Percentiles rank a stretch among this genome's conserved stretches.
phyloP scores from a whole-genome alignment of 2,329 filamentous ascomycete species.

The Fusarium luffae region DNA sequence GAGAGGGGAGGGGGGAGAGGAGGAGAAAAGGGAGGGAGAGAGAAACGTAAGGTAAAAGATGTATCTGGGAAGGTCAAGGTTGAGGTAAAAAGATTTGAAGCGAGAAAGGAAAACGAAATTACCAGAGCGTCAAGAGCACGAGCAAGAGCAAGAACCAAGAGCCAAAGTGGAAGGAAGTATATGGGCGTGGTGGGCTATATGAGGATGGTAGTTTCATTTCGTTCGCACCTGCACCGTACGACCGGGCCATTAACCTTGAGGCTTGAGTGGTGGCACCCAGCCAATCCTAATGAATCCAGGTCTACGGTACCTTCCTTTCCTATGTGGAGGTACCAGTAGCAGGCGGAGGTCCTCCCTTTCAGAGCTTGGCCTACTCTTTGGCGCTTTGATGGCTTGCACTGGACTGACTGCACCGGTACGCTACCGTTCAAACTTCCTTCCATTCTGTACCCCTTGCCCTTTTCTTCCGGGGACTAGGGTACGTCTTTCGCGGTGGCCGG shows the following conservation, averaged over 20 bases:
- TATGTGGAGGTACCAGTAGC: conserved; percentile 23
- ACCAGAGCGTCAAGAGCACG: conserved; percentile 36
- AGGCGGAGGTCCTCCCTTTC: conserved; percentile 38
- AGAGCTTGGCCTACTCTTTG: conserved; percentile 34
- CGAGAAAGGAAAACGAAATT: conserved; percentile 38
- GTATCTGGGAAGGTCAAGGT: not conserved
- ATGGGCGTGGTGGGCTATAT: conserved; percentile 44
- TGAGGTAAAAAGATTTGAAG: conserved; percentile 21
- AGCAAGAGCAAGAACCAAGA: conserved; percentile 19
- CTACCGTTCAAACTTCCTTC: conserved; percentile 18
- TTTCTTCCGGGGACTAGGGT: conserved; percentile 31
- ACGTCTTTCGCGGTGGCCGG: conserved; percentile 35
- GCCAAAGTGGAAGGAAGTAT: conserved; percentile 33
- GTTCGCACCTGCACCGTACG: conserved; percentile 38
- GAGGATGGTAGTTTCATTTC: conserved; percentile 42
- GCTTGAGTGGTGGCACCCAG: conserved; percentile 34
- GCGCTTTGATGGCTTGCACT: conserved; percentile 17
- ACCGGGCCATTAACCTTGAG: conserved; percentile 40
- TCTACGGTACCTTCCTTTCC: conserved; percentile 32
- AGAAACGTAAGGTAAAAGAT: not conserved
- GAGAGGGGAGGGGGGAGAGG: conserved; percentile 7
- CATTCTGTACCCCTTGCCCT: conserved; percentile 29
- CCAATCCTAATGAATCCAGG: conserved; percentile 31
- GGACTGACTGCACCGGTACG: conserved; percentile 24
- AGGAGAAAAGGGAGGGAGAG: conserved; percentile 3